Evolutionary conservation across 1,284 basidiomycete species (phyloP), one percentile per base, ranked within the genome.

Genomic region (Pterula multifida): DNA sequence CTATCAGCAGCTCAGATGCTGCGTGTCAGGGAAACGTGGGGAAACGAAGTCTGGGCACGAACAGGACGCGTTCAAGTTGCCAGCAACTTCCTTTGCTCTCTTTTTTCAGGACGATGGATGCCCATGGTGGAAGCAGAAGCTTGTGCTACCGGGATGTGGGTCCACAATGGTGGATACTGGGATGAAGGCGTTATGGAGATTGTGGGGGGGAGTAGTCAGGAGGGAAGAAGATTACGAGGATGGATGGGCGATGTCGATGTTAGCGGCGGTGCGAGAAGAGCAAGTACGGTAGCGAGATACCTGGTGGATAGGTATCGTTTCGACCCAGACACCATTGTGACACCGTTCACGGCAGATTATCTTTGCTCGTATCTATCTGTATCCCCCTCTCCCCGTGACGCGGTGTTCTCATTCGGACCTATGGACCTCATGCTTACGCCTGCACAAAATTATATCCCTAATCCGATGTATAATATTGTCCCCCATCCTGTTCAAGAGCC

Each of bases 281-380:
- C 78, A 3, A 84, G 83, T 4, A 78, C 70, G 51, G 68, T 90
- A 26, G 79, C 84, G 2, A 67, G 76, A 56, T 90, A 89, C 60
- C 72, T 90, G 49, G 78, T 81, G 35, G 82, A 89, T 45, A 74
- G 87, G 48, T 90, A 79, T 63, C 84, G 85, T 1, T 89, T 91
- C 57, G 39, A 22, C 45, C 21, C 59, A 85, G 86, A 88, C 56
- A 79, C 83, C 3, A 75, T 81, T 52, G 71, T 90, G 39, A 72
- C 81, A 2, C 76, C 84, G 12, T 90, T 90, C 66, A 85, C 80
- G 4, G 76, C 81, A 25, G 81, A 88, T 62, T 78, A 75, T 59
- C 69, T 89, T 25, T 79, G 85, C 3, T 72, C 75, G 2, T 90
- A 88, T 64, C 75, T 90, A 45, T 86, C 85, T 1, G 64, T 87